These are phyloP conservation scores for Salvia splendens DNA, from an alignment of 257 asterid species.

Conservation along the genomic window DNA sequence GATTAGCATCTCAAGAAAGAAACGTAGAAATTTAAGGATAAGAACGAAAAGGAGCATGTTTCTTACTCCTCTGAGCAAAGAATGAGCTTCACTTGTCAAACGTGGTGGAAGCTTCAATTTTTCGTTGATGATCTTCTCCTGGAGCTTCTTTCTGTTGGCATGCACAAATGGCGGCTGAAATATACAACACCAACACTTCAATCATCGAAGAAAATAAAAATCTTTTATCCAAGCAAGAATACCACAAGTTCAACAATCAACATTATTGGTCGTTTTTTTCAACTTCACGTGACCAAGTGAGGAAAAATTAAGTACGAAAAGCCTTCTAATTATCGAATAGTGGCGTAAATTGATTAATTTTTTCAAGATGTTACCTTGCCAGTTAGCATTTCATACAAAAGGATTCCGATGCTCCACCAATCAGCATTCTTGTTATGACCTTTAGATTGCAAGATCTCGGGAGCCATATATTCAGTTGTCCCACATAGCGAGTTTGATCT, in stretches of 20 bases:
- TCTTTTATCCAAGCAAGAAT: too few relatives aligned
- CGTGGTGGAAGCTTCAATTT: constrained; percentile 88
- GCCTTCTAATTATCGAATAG: background rate
- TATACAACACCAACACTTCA: background rate
- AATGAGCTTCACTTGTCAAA: constrained; percentile 68
- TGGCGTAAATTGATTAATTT: background rate
- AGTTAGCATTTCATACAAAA: constrained; percentile 83
- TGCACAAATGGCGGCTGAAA: constrained; percentile 84
- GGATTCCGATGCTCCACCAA: constrained; percentile 96
- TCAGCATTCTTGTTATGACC: constrained; percentile 89
- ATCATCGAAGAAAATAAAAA: too few relatives aligned
- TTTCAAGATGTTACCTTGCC: constrained; percentile 63
- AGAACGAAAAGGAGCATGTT: background rate
- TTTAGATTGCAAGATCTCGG: constrained; percentile 74
- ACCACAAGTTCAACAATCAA: too few relatives aligned
- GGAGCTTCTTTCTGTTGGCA: constrained; percentile 88
- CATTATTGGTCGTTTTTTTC: too few relatives aligned
- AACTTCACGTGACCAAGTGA: background rate
- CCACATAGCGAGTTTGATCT: constrained; percentile 93
- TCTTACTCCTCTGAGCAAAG: constrained; percentile 77
- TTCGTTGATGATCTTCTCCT: constrained; percentile 82
- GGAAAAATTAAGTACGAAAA: background rate
- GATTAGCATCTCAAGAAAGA: background rate
- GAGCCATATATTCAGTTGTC: constrained; percentile 97
- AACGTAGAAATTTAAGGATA: background rate